Base-by-base conservation (phyloP, 352 stramenopile species). In the Globisporangium recalcitrans region DNA sequence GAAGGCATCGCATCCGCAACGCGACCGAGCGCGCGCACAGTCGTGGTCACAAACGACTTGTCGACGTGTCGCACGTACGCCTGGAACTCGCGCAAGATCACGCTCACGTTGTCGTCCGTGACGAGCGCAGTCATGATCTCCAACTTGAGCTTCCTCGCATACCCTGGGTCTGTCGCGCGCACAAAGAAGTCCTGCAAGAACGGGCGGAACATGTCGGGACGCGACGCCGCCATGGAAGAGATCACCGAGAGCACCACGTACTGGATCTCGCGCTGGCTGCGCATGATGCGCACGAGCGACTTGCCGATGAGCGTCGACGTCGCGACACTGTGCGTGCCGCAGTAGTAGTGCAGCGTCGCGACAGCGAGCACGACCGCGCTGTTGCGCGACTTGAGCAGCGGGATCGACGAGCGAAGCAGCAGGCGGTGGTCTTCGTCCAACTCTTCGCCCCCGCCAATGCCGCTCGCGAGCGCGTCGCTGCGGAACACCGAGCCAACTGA, bases 101-200 rank as follows among this genome's bases (percentile, higher is more conserved):
- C 84, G 58, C 90, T 86, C 54, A 98, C 94, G 21, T 97, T 97
- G 54, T 94, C 87, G 34, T 95, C 77, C 40, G 96, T 96, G 21
- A 96, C 91, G 10, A 99, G 63, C 2, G 87, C 82, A 14, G 92
- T 96, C 57, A 99, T 72, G 59, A 99, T 98, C 73, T 99, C 96
- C 10, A 99, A 85, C 82, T 99, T 99, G 55, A 99, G 88, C 55
- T 98, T 91, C 31, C 95, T 85, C 13, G 95, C 96, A 69, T 98
- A 99, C 0, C 85, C 87, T 19, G 97, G 92, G 70, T 99, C 97
- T 16, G 94, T 95, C 29, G 94, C 92, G 53, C 94, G 74, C 1
- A 99, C 95, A 69, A 99, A 99, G 69, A 99, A 99, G 65, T 99
- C 95, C 62, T 96, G 80, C 38, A 99, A 73, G 71, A 98, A 98